Evolutionary conservation across 2,329 filamentous ascomycete genomes (phyloP).

Genomic region (Verticillium nonalfalfae): DNA sequence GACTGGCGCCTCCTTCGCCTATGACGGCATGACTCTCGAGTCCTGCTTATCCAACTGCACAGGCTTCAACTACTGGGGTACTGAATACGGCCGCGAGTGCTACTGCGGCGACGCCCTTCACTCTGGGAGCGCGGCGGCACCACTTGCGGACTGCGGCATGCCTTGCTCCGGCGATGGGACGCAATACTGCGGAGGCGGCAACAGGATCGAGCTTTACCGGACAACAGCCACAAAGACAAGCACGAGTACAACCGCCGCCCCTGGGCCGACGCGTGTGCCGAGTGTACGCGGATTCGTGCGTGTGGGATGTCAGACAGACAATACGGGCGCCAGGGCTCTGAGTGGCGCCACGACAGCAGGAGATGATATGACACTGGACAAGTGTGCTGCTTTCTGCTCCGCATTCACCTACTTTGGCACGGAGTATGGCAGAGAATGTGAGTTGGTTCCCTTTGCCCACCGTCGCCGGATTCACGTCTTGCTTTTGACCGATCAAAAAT

Average conservation of each 20-base stretch:
- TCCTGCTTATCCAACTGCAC: slow-evolving; percentile 39
- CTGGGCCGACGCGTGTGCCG: slow-evolving; percentile 24
- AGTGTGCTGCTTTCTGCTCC: slow-evolving; percentile 26
- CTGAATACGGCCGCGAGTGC: slow-evolving; percentile 46
- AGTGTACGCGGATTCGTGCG: slow-evolving; percentile 25
- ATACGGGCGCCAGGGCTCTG: slow-evolving; percentile 26
- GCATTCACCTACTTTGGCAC: slow-evolving; percentile 29
- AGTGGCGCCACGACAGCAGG: slow-evolving; percentile 21
- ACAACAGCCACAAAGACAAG: slow-evolving; percentile 27
- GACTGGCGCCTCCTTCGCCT: slow-evolving; percentile 28
- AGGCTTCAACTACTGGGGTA: slow-evolving; percentile 39
- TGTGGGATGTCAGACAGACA: slow-evolving; percentile 33
- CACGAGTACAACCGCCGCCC: slow-evolving; percentile 15
- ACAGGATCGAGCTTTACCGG: slow-evolving; percentile 36
- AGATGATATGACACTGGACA: slow-evolving; percentile 30
- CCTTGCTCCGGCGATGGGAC: slow-evolving; percentile 31
- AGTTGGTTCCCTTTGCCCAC: neutral
- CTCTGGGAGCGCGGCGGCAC: slow-evolving; percentile 17
- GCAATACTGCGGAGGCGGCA: slow-evolving; percentile 34
- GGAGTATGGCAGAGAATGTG: slow-evolving; percentile 31
- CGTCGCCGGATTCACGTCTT: too few relatives aligned
- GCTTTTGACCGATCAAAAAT: too few relatives aligned
- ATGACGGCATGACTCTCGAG: slow-evolving; percentile 44
- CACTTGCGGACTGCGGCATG: slow-evolving; percentile 28
- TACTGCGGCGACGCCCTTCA: slow-evolving; percentile 37